These are phyloP conservation scores for Paramecium bursaria DNA, from an alignment of 73 alveolate species.

Conservation along the genomic window DNA sequence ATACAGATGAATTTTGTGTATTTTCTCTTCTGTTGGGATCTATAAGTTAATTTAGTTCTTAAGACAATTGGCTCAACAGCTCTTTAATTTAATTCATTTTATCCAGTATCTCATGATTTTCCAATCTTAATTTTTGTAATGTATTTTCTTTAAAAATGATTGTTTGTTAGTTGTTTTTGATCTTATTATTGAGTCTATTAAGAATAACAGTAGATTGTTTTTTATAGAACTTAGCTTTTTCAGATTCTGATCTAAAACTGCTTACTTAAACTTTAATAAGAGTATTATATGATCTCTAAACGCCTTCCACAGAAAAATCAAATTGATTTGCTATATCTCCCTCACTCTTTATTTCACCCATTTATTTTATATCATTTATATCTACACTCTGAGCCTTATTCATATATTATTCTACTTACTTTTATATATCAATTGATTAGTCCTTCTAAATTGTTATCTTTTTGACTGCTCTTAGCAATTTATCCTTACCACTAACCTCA, in stretches of 20 bases:
- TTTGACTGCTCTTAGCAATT: neutral
- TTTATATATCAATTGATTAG: neutral
- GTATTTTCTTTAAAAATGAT: neutral
- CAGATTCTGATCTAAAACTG: conserved; percentile 43
- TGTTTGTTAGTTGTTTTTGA: conserved; percentile 1
- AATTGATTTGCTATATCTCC: conserved; percentile 33
- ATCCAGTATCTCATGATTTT: conserved; percentile 34
- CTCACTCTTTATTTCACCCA: conserved; percentile 22
- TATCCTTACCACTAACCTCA: no score
- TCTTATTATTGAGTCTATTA: neutral
- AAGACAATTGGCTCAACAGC: neutral
- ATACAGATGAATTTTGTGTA: no score
- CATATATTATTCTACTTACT: conserved; percentile 16
- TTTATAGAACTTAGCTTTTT: conserved; percentile 51
- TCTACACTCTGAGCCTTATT: neutral
- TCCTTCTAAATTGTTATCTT: neutral
- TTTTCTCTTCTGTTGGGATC: neutral
- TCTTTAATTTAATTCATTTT: conserved; percentile 2
- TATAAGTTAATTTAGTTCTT: conserved; percentile 12
- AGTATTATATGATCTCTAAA: conserved; percentile 17
- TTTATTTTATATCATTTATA: conserved; percentile 7
- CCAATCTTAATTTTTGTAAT: conserved; percentile 11
- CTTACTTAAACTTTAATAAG: neutral
- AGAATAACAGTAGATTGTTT: conserved; percentile 24
- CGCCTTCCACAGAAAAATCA: conserved; percentile 21